Conservation (phyloP, 768 basidiomycete species). For the Russula compacta region DNA sequence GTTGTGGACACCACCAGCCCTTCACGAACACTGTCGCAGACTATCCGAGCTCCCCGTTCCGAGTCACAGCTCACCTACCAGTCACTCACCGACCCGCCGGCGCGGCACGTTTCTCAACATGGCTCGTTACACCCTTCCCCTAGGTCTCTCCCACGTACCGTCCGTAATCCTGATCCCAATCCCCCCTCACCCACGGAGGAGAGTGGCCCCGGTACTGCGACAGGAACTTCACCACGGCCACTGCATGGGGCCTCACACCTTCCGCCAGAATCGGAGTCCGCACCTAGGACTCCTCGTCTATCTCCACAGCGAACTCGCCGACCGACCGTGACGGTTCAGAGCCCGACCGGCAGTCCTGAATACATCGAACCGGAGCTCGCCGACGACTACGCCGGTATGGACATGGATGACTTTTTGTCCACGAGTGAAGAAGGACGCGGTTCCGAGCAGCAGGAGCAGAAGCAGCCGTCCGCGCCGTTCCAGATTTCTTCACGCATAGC, state of each 20-base stretch:
- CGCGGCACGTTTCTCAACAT: conserved; percentile 11
- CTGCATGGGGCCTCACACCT: neutral
- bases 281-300: neutral
- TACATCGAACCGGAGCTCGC: conserved; percentile 10
- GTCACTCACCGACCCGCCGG: conserved; percentile 12
- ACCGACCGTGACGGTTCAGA: conserved; percentile 16
- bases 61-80: conserved; percentile 18
- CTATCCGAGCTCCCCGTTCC: conserved; percentile 11
- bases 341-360: conserved; percentile 11
- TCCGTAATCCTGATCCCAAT: conserved; percentile 20
- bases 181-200: conserved; percentile 10
- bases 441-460: neutral
- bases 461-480: neutral
- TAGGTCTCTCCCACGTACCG: conserved; percentile 12
- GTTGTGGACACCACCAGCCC: neutral
- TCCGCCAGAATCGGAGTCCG: neutral
- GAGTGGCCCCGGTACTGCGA: neutral
- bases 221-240: neutral
- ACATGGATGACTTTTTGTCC: conserved; percentile 2
- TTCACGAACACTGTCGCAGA: conserved; percentile 4
- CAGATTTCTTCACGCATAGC: conserved; percentile 16
- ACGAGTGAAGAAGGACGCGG: no score
- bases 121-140: conserved; percentile 9
- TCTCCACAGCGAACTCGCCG: conserved; percentile 4
- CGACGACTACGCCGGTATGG: conserved; percentile 18